Evolutionary conservation across 83 land plant genomes (phyloP), one percentile per base, ranked within the genome.

Genomic region (Thuja plicata): DNA sequence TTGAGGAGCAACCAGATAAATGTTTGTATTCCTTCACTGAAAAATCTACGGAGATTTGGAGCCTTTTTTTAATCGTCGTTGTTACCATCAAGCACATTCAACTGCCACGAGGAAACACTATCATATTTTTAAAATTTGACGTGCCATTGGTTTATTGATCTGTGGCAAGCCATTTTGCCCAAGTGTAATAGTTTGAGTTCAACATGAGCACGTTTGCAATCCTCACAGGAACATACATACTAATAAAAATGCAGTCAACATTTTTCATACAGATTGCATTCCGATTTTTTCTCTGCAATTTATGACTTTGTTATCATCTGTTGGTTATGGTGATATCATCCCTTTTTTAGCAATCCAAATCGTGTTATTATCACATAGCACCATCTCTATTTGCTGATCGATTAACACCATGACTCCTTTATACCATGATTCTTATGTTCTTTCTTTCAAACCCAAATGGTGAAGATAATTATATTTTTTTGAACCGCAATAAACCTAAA

Each of bases 401-500:
- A 66, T 27, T 30, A 66, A 66, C 30, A 27, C 73, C 73, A 8
- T 66, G 27, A 32, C 73, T 66, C 73, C 10, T 27, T 27, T 24
- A 66, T 27, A 24, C 73, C 73, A 27, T 62, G 8, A 27, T 24
- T 62, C 71, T 62, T 62, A 24, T 6, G 73, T 66, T 66, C 73
- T 60, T 24, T 66, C 73, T 66, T 66, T 66, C 73, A 66, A 34
- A 76, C 34, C 37, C 30, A 12, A 30, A 76, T 76, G 79, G 16
- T 3, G 37, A 87, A 30, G 84, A 40, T 87, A 35, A 32, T 71
- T 87, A 71, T 35, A n/a, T 73, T 73, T 73, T n/a, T 21, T 66
- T 66, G 57, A 88, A 89, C 89, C 96, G 93, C 87, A 90, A 57
- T 30, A 92, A 88, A 40, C 93, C 97, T 88, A 94, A 90, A 89